These are phyloP conservation scores for Candida patagonica DNA, from an alignment of 805 yeast genomes.

Conservation along the genomic window DNA sequence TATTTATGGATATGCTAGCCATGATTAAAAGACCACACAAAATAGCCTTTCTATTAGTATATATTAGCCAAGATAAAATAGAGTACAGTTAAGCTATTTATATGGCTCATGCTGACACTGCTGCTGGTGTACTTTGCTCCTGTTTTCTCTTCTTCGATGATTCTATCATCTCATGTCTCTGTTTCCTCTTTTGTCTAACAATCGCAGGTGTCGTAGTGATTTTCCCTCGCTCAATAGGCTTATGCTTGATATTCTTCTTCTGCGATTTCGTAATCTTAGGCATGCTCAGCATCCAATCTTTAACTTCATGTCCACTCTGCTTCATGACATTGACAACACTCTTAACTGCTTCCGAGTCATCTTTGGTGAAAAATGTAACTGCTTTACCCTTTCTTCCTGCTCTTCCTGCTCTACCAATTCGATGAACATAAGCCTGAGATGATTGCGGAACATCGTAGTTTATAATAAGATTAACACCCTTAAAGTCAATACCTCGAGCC, in stretches of 20 bases:
- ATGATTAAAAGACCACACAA: no score
- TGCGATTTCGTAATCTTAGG: conserved; percentile 56
- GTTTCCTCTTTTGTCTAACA: conserved; percentile 53
- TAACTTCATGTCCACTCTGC: conserved; percentile 65
- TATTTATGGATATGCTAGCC: conserved; percentile 47
- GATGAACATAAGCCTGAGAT: conserved; percentile 91
- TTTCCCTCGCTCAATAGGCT: conserved; percentile 52
- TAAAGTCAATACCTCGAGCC: conserved; percentile 95
- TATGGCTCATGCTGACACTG: no score
- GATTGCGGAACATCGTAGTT: conserved; percentile 94
- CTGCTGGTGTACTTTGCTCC: no score
- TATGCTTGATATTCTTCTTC: conserved; percentile 50
- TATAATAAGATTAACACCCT: conserved; percentile 87
- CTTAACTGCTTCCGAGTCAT: conserved; percentile 65
- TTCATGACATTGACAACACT: conserved; percentile 91
- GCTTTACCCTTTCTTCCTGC: conserved; percentile 84
- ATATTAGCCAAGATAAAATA: neutral
- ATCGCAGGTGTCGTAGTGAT: conserved; percentile 69
- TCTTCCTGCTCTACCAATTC: conserved; percentile 98
- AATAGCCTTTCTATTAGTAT: neutral
- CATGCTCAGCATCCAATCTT: conserved; percentile 74
- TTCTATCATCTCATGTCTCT: conserved; percentile 56
- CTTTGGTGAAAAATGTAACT: conserved; percentile 86
- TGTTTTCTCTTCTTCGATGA: conserved; percentile 16
- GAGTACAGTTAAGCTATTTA: no score